Evolutionary conservation across 305 asterid genomes (phyloP).

Genomic region (Solanum aculeatissimum): DNA sequence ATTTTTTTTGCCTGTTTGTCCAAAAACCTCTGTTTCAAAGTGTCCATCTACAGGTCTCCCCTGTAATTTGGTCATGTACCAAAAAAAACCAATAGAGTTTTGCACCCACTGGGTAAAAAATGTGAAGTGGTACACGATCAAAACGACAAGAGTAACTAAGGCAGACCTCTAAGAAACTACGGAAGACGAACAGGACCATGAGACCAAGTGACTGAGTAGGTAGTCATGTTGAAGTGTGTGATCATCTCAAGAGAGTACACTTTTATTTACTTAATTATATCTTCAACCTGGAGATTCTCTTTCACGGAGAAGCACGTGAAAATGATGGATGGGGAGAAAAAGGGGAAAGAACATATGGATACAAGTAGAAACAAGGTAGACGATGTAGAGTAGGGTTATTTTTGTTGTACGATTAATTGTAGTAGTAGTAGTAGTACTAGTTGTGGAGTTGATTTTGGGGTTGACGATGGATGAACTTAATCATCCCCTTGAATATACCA

Average conservation of each 20-base stretch:
- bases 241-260: background rate
- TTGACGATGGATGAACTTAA: background rate
- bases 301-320: background rate
- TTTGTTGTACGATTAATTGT: background rate
- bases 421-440: background rate
- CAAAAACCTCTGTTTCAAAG: constrained; percentile 3
- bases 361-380: background rate
- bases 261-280: background rate
- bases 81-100: constrained; percentile 27
- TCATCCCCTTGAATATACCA: constrained; percentile 89
- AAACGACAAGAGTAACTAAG: constrained; percentile 6
- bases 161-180: constrained; percentile 4
- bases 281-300: background rate
- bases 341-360: background rate
- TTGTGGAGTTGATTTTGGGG: background rate
- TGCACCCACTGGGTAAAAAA: constrained; percentile 36
- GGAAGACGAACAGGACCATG: background rate
- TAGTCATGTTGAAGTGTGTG: background rate
- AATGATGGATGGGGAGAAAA: background rate
- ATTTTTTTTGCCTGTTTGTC: background rate
- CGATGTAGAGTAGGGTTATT: background rate
- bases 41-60: background rate
- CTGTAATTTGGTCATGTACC: constrained; percentile 8
- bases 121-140: constrained; percentile 10
- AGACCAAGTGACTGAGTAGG: background rate